phyloP scores from a whole-genome alignment of 441 rosid genomes.

The Aleurites moluccanus region DNA sequence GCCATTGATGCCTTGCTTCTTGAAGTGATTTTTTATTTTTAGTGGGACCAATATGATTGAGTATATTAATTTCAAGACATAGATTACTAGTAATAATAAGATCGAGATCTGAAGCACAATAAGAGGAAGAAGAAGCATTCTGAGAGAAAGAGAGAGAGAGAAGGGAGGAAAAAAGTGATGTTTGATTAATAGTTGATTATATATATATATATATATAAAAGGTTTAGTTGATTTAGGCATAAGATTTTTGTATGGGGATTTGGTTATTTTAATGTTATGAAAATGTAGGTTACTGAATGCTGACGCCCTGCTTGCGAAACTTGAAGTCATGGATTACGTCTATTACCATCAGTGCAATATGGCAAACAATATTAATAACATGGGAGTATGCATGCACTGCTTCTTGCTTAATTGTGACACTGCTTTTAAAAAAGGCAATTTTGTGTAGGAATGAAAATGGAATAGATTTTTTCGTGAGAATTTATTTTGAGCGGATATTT shows the following conservation, averaged over 20 bases:
- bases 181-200: no score
- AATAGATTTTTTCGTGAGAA: no score
- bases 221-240: no score
- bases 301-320: no score
- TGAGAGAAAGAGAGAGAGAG: background rate
- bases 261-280: background rate
- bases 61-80: background rate
- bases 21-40: conserved; percentile 52
- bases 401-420: no score
- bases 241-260: background rate
- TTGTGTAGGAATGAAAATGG: no score
- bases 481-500: no score
- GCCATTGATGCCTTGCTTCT: conserved; percentile 39
- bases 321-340: conserved; percentile 1
- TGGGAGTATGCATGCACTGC: no score
- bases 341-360: no score
- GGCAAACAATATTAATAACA: no score
- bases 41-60: conserved; percentile 43
- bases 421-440: no score
- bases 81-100: background rate
- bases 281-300: background rate
- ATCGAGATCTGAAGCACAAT: background rate
- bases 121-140: background rate
- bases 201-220: no score
- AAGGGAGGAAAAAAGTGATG: background rate